phyloP scores from a whole-genome alignment of 2,329 filamentous ascomycete species.

The Cryoendolithus antarcticus region DNA sequence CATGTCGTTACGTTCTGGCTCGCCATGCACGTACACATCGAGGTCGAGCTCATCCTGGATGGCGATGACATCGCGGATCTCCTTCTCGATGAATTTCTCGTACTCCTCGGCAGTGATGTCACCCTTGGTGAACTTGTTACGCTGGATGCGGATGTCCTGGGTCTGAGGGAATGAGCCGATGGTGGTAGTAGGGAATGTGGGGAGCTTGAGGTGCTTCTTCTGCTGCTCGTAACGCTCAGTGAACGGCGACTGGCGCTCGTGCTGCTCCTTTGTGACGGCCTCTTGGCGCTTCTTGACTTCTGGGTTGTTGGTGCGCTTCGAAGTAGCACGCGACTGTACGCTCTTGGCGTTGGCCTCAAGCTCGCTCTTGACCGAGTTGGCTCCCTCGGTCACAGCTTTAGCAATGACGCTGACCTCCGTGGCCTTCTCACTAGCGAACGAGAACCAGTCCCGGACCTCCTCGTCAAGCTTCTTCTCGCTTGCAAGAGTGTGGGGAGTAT shows the following conservation, averaged over 20 bases:
- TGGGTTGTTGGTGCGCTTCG: conserved; percentile 91
- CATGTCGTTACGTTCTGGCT: conserved; percentile 99
- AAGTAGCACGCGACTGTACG: conserved; percentile 78
- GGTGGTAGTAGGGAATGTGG: conserved; percentile 96
- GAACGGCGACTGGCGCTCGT: conserved; percentile 90
- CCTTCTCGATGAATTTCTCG: conserved; percentile 98
- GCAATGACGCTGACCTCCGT: conserved; percentile 82
- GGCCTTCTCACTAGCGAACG: conserved; percentile 92
- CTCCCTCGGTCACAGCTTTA: conserved; percentile 91
- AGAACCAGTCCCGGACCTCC: conserved; percentile 96
- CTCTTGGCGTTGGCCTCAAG: conserved; percentile 97
- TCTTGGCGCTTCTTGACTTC: conserved; percentile 93
- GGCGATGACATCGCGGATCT: conserved; percentile 89
- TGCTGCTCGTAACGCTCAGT: conserved; percentile 72
- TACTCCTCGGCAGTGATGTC: conserved; percentile 88
- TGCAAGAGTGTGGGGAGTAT: conserved; percentile 94
- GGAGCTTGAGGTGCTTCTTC: conserved; percentile 84
- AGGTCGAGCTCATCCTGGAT: conserved; percentile 97
- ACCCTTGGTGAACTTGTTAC: conserved; percentile 98
- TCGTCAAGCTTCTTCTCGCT: conserved; percentile 97
- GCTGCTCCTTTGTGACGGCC: conserved; percentile 69
- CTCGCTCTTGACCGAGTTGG: conserved; percentile 71
- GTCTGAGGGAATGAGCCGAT: conserved; percentile 99
- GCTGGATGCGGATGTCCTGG: conserved; percentile 91
- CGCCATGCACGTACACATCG: conserved; percentile 94